Base-by-base conservation (phyloP, 352 stramenopile species). In the Globisporangium paroecandrum region DNA sequence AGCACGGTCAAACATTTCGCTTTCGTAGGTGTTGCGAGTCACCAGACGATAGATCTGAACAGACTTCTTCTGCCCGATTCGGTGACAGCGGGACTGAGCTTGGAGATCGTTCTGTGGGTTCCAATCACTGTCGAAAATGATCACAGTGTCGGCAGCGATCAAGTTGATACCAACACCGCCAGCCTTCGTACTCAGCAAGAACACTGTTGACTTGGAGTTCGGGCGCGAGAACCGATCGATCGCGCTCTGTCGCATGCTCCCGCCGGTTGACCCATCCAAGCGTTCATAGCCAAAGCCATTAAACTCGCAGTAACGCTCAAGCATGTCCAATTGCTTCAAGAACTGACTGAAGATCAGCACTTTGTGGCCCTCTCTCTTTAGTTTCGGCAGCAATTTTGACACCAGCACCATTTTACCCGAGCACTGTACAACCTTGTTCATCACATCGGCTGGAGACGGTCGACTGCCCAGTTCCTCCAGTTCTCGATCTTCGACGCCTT, bases 121-220 rank as follows among this genome's bases (percentile, higher is more conserved):
- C 97, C 97, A 99, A 76, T 99, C 98, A 60, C 89, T 98, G 71
- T 99, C 94, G 74, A 99, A 99, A 68, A 99, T 99, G 70, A 99
- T 99, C 12, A 99, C 97, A 18, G 97, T 99, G 78, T 99, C 98
- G 24, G 97, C 98, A 61, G 96, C 96, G 54, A 98, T 99, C 15
- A 99, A 79, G 69, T 99, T 99, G 74, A 99, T 98, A 29, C 98
- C 97, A 1, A 99, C 94, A 70, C 98, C 98, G 63, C 98, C 98
- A n/a, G 98, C 98, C 65, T 98, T 93, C 3, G 98, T 99, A 65
- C 85, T 98, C 15, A 99, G 78, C 55, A 99, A 77, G 87, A 99
- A 99, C 61, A 99, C 90, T 69, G 99, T 99, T 38, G 95, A 94
- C 70, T 98, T 93, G 22, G 95, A 97, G 62, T 97, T 92, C 60